Base-by-base conservation (phyloP, 2,329 filamentous ascomycete species). In the Alternaria sp. region DNA sequence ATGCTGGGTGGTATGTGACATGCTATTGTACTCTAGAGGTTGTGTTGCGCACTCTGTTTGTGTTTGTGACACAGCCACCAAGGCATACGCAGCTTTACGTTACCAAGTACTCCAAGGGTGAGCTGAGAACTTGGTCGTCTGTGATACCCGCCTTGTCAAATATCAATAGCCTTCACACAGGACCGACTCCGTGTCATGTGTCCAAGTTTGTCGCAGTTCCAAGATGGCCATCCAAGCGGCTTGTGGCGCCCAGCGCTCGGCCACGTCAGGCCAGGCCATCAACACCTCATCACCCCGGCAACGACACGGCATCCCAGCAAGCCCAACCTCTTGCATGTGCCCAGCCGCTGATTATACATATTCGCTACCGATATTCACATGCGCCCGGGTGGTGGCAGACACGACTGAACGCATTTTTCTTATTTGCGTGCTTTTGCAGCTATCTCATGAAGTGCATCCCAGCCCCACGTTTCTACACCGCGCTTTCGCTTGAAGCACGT, bases 251-350 rank as follows among this genome's bases (percentile, higher is more conserved):
- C 45, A 66, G 69, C 54, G 36, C 65, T 59, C 63, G 49, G 70
- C 73, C 74, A 75, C 73, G 70, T 74, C 69, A 55, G 69, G 69
- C 63, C 70, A 66, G 51, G 59, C 52, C 52, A 54, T 69, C 68
- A 73, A 75, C 61, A 72, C 9, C 54, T 13, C 58, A 61, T 77
- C 69, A 47, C 74, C 72, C 65, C 64, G 72, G 76, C 75, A 77
- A 78, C 76, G 55, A 52, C 54, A 17, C 44, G 50, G 36, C 64
- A 51, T 55, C 51, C 49, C 59, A 59, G 61, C 56, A 62, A 45
- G 44, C 61, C 49, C 59, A 68, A 67, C 65, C 66, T 71, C 66
- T 64, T 57, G 62, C 62, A 54, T 59, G 64, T 60, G 59, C 54
- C 43, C 50, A 45, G 58, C 66, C 61, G 52, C 61, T 17, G 62